A percentile compares a stretch with the other conserved stretches of the same genome.
These are phyloP conservation scores for Diversispora eburnea DNA, from an alignment of 192 early-diverging fungal genomes.

Conservation along the genomic window DNA sequence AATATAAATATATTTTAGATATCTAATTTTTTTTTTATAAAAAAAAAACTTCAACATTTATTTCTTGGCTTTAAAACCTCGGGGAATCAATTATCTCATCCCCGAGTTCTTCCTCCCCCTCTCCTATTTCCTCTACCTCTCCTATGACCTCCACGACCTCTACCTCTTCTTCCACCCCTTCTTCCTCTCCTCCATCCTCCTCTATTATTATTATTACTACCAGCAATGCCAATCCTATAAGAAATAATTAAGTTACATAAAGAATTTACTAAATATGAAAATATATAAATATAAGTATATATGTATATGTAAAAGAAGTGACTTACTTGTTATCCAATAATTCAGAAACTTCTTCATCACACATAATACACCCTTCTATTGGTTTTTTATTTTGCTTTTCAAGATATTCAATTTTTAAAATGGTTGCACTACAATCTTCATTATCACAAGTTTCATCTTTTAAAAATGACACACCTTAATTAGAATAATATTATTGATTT, in stretches of 20 bases:
- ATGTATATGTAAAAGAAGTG: not conserved
- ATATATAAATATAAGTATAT: no score
- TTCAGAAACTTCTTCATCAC: slow-evolving; percentile 47
- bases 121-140: not conserved
- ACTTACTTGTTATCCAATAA: slow-evolving; percentile 43
- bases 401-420: slow-evolving; percentile 46
- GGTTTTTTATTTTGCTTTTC: slow-evolving; percentile 41
- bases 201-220: not conserved
- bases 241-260: not conserved
- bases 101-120: not conserved
- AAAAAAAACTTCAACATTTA: no score
- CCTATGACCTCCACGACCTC: not conserved
- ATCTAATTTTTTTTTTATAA: no score
- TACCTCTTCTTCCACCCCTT: not conserved
- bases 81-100: no score
- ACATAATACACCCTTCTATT: slow-evolving; percentile 40
- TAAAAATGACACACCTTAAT: slow-evolving; percentile 32
- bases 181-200: not conserved
- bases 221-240: not conserved
- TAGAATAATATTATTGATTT: slow-evolving; percentile 4
- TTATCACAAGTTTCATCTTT: slow-evolving; percentile 34
- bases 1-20: no score
- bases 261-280: not conserved
- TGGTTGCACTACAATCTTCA: slow-evolving; percentile 36
- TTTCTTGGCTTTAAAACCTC: no score